These are phyloP conservation scores for Wallacemonas sp. DNA, from an alignment of 208 protist species.

Conservation along the genomic window DNA sequence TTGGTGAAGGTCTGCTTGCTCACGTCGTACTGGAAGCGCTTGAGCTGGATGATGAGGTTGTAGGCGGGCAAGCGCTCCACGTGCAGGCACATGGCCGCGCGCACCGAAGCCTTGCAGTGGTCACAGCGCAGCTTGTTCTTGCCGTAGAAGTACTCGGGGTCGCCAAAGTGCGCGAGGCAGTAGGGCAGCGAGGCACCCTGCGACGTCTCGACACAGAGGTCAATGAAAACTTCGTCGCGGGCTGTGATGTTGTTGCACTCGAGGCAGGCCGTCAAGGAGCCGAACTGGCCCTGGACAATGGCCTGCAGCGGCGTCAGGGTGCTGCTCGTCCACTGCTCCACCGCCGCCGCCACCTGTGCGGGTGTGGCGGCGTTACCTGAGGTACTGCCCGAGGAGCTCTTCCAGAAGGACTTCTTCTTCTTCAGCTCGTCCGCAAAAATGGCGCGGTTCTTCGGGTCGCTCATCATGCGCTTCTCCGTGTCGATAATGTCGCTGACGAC, in stretches of 20 bases:
- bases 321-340: conserved; percentile 11
- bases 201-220: conserved; percentile 78
- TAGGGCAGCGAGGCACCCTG: conserved; percentile 80
- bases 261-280: conserved; percentile 72
- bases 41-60: conserved; percentile 88
- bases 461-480: conserved; percentile 73
- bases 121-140: conserved; percentile 89
- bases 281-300: conserved; percentile 79
- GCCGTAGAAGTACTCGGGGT: conserved; percentile 76
- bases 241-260: conserved; percentile 69
- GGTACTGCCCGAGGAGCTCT: conserved; percentile 31
- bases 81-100: conserved; percentile 80
- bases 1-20: conserved; percentile 71
- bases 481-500: conserved; percentile 88
- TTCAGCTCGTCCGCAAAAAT: conserved; percentile 52
- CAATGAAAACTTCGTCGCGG: conserved; percentile 79
- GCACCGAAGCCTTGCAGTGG: conserved; percentile 53
- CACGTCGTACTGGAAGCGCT: conserved; percentile 91
- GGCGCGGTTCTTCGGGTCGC: conserved; percentile 52
- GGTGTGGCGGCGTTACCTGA: conserved; percentile 14
- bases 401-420: conserved; percentile 53
- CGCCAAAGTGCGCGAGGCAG: conserved; percentile 77
- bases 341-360: background rate
- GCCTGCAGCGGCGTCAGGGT: conserved; percentile 62
- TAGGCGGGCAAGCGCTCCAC: conserved; percentile 88